Conservation (phyloP, 2,329 filamentous ascomycete genomes). For the Albifimbria verrucaria region DNA sequence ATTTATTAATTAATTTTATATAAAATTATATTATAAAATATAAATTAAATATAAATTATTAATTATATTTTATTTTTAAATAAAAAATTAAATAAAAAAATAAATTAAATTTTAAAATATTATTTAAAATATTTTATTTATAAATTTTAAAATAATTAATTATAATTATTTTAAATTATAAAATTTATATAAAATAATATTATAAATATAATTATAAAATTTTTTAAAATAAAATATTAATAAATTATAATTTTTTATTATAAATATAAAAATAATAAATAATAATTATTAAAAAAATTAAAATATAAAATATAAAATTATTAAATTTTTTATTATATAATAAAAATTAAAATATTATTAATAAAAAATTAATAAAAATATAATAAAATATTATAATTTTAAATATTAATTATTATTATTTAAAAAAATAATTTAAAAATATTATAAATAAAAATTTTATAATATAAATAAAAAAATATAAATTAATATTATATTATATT, state of each 20-base stretch:
- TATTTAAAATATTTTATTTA: constrained; percentile 2
- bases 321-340: not conserved
- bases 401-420: not conserved
- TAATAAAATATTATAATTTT: constrained; percentile 2
- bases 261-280: not conserved
- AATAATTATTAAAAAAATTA: no score
- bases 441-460: not conserved
- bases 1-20: not conserved
- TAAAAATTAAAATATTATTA: not conserved
- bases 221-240: not conserved
- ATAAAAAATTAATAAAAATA: not conserved
- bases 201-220: no score
- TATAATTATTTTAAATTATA: no score
- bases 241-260: not conserved
- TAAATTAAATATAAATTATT: not conserved
- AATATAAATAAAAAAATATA: not conserved
- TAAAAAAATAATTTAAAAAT: not conserved
- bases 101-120: no score
- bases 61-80: not conserved
- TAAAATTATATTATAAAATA: constrained; percentile 1
- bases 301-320: no score
- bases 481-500: not conserved
- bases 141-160: no score
- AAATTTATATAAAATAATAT: no score
- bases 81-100: constrained; percentile 1